These are phyloP conservation scores for Daldinia sp. DNA, from an alignment of 2,329 filamentous ascomycete genomes.

Conservation along the genomic window DNA sequence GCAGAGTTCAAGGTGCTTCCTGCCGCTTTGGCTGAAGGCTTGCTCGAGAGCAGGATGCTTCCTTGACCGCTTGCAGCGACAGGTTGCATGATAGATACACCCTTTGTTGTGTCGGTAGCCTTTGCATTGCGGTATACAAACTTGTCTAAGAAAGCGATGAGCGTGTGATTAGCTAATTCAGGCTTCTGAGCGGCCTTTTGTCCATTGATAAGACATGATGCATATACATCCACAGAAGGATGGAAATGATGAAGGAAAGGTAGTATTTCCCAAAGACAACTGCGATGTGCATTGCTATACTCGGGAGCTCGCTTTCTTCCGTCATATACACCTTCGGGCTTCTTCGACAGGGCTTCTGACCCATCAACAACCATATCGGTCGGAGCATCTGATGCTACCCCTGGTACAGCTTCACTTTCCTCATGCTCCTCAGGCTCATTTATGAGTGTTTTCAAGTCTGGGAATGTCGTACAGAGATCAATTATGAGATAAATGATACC, in stretches of 20 bases:
- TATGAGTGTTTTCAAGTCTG: constrained; percentile 79
- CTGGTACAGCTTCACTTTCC: constrained; percentile 71
- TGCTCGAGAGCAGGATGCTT: constrained; percentile 65
- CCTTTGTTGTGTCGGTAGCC: constrained; percentile 70
- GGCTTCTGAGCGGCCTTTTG: constrained; percentile 84
- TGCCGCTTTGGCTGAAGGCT: constrained; percentile 49
- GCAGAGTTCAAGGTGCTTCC: constrained; percentile 76
- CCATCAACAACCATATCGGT: constrained; percentile 36
- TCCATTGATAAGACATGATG: constrained; percentile 72
- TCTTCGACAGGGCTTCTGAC: constrained; percentile 31
- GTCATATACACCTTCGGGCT: constrained; percentile 69
- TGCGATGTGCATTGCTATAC: constrained; percentile 90
- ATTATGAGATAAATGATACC: constrained; percentile 90
- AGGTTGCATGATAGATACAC: constrained; percentile 96
- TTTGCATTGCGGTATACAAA: constrained; percentile 98
- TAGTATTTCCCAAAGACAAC: constrained; percentile 92
- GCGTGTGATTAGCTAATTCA: constrained; percentile 86
- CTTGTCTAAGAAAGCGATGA: constrained; percentile 95
- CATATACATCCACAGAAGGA: constrained; percentile 88
- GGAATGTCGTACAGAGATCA: constrained; percentile 81
- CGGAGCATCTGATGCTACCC: constrained; percentile 55
- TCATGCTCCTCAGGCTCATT: constrained; percentile 82
- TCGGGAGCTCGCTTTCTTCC: constrained; percentile 90
- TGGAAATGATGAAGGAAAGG: constrained; percentile 87
- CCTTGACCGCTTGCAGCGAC: constrained; percentile 65